Evolutionary conservation across 1,139 yeast genomes (phyloP).

Genomic region (Geotrichum bryndzae): DNA sequence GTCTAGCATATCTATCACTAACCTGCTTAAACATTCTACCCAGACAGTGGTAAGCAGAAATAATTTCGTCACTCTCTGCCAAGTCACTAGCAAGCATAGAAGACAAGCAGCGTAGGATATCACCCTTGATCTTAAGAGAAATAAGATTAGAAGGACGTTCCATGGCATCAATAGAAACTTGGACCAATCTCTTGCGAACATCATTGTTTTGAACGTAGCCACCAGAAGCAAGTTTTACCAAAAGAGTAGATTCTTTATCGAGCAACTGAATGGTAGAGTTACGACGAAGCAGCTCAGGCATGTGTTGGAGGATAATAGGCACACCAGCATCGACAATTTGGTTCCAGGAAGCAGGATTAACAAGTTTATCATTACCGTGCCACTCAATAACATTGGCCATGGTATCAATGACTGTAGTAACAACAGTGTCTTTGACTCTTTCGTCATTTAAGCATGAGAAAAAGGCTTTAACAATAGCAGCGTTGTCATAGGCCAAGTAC

Average conservation of each 20-base stretch:
- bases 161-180: conserved; percentile 55
- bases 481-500: conserved; percentile 45
- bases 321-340: conserved; percentile 30
- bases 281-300: conserved; percentile 28
- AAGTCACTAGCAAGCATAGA: conserved; percentile 49
- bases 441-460: conserved; percentile 49
- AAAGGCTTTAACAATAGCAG: conserved; percentile 50
- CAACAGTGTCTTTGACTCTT: conserved; percentile 63
- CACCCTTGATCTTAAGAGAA: conserved; percentile 47
- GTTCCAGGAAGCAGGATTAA: conserved; percentile 14
- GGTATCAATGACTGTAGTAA: conserved; percentile 52
- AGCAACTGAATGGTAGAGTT: conserved; percentile 31
- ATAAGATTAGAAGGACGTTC: conserved; percentile 57
- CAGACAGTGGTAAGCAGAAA: conserved; percentile 49
- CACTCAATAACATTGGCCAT: conserved; percentile 44
- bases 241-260: conserved; percentile 50
- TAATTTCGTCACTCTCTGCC: conserved; percentile 49
- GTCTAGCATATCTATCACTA: conserved; percentile 56
- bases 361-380: conserved; percentile 37
- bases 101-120: conserved; percentile 54
- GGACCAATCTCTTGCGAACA: conserved; percentile 51
- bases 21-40: conserved; percentile 57
- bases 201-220: conserved; percentile 54
- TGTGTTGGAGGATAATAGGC: conserved; percentile 25
- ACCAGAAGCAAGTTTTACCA: conserved; percentile 52